Evolutionary conservation across 768 basidiomycete genomes (phyloP).

Genomic region (Russula brevipes): DNA sequence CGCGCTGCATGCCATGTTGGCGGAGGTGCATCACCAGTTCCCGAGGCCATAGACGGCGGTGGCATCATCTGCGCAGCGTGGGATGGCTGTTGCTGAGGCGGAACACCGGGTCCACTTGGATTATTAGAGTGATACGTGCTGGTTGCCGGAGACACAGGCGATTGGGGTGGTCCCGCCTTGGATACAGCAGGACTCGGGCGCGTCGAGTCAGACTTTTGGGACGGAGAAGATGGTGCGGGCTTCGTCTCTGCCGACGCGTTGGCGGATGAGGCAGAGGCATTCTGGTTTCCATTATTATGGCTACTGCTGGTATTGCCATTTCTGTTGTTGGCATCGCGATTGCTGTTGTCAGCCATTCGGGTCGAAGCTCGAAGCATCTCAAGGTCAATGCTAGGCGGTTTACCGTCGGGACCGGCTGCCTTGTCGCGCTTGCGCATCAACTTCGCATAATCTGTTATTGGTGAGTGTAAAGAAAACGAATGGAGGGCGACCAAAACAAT

Average conservation of each 20-base stretch:
- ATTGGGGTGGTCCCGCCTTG: conserved; percentile 18
- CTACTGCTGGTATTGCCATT: conserved; percentile 13
- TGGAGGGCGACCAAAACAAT: not conserved
- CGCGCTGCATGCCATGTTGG: conserved; percentile 11
- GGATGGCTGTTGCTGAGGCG: conserved; percentile 13
- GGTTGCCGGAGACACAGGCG: conserved; percentile 15
- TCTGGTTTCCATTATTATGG: conserved; percentile 6
- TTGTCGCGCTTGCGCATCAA: conserved; percentile 77
- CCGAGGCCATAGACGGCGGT: conserved; percentile 15
- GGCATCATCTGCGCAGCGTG: conserved; percentile 21
- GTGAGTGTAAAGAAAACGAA: conserved; percentile 1
- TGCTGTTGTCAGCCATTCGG: conserved; percentile 19
- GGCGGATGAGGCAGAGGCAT: not conserved
- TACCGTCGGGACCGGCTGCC: conserved; percentile 48
- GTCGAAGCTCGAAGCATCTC: conserved; percentile 66
- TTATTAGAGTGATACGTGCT: conserved; percentile 18
- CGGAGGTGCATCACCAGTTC: conserved; percentile 5
- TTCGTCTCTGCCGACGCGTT: conserved; percentile 4
- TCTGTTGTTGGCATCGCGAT: conserved; percentile 21
- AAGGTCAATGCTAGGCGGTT: conserved; percentile 57
- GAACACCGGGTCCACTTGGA: conserved; percentile 15
- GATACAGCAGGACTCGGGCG: conserved; percentile 22
- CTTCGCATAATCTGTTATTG: conserved; percentile 66
- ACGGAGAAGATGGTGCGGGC: conserved; percentile 12
- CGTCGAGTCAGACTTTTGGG: conserved; percentile 15